These are phyloP conservation scores for Marasmius oreades DNA, from an alignment of 1,284 basidiomycete genomes.

Conservation along the genomic window DNA sequence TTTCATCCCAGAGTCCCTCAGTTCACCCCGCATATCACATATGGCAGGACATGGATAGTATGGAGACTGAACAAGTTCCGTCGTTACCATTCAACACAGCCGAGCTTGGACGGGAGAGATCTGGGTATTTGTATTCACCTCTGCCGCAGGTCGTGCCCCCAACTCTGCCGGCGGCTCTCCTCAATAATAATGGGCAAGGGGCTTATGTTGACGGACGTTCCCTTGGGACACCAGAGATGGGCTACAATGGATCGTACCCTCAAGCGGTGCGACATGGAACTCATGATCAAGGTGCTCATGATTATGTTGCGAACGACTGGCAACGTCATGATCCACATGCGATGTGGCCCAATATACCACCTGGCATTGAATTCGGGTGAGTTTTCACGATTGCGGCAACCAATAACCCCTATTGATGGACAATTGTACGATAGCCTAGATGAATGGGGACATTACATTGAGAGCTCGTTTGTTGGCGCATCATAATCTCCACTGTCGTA, in stretches of 20 bases:
- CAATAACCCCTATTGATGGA: not conserved
- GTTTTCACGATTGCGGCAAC: not conserved
- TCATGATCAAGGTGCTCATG: too few relatives aligned
- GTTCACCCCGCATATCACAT: not conserved
- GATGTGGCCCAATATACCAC: too few relatives aligned
- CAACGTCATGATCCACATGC: too few relatives aligned
- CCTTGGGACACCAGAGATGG: too few relatives aligned
- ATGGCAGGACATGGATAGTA: not conserved
- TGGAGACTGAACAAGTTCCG: not conserved
- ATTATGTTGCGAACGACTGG: too few relatives aligned
- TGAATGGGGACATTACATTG: conserved; percentile 9
- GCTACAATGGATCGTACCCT: too few relatives aligned
- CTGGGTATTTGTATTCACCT: not conserved
- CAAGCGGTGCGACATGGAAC: too few relatives aligned
- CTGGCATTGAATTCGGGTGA: conserved; percentile 1
- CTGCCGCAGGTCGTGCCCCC: not conserved
- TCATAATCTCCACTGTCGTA: not conserved
- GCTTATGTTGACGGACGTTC: too few relatives aligned
- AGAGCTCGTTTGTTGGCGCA: not conserved
- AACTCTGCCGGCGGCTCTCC: not conserved
- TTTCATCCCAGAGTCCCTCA: not conserved
- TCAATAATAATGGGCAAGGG: not conserved
- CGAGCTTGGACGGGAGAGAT: not conserved
- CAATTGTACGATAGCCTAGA: conserved; percentile 3
- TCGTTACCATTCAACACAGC: not conserved